phyloP scores from a whole-genome alignment of 148 eudicot genomes.

The Cornus suecica region DNA sequence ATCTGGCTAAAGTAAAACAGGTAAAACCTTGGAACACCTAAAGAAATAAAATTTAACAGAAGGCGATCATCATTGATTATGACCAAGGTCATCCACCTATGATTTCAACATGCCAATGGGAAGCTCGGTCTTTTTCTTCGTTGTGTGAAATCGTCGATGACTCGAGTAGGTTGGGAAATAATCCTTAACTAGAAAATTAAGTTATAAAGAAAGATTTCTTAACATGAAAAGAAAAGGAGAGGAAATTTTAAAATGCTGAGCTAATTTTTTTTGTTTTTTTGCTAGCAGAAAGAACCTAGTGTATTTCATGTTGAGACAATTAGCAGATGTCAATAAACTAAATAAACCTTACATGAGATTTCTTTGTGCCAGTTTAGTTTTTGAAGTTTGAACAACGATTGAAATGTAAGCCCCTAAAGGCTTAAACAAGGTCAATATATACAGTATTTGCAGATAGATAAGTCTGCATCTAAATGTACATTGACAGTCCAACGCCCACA shows the following conservation, averaged over 20 bases:
- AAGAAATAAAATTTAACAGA: neutral
- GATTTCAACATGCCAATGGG: neutral
- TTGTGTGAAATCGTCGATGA: neutral
- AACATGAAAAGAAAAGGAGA: neutral
- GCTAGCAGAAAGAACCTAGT: neutral
- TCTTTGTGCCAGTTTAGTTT: neutral
- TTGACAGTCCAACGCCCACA: neutral
- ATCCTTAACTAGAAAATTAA: too few relatives aligned
- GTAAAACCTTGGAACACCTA: conserved; percentile 19
- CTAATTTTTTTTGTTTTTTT: too few relatives aligned
- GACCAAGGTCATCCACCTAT: neutral
- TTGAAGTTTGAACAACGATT: neutral
- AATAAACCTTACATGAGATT: neutral
- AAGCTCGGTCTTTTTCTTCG: neutral
- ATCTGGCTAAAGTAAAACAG: conserved; percentile 42
- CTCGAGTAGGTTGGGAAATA: neutral
- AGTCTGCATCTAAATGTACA: too few relatives aligned
- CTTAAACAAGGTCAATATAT: too few relatives aligned
- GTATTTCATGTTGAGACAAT: neutral
- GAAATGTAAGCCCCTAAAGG: too few relatives aligned
- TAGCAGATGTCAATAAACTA: neutral
- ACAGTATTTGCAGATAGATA: too few relatives aligned
- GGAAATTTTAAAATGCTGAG: neutral
- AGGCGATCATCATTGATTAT: neutral
- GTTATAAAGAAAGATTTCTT: too few relatives aligned